These are phyloP conservation scores for Discostella stelligeroides DNA, from an alignment of 108 stramenopile species.

Conservation along the genomic window DNA sequence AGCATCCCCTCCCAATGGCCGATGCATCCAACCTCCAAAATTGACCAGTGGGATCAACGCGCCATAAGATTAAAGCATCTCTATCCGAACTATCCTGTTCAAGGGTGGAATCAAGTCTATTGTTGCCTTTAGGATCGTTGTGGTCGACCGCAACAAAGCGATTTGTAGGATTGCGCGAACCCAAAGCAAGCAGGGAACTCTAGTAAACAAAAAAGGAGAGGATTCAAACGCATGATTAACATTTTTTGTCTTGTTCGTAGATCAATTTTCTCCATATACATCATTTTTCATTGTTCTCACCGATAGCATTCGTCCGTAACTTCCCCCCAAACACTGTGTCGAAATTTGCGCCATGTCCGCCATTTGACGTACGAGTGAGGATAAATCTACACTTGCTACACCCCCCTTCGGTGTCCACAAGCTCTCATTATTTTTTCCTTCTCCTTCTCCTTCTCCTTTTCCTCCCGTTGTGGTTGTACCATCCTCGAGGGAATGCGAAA, in stretches of 20 bases:
- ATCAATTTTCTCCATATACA: too few relatives aligned
- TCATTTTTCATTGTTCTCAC: too few relatives aligned
- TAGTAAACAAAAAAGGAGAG: constrained; percentile 19
- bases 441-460: too few relatives aligned
- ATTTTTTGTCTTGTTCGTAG: too few relatives aligned
- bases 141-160: not conserved
- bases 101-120: too few relatives aligned
- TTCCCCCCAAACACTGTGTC: constrained; percentile 60
- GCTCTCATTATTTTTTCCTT: not conserved
- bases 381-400: constrained; percentile 26
- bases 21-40: constrained; percentile 77
- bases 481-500: constrained; percentile 46
- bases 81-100: too few relatives aligned
- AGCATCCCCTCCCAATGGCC: constrained; percentile 60
- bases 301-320: constrained; percentile 49
- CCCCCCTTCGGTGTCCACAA: constrained; percentile 19
- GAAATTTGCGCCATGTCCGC: constrained; percentile 73
- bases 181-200: constrained; percentile 64
- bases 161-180: constrained; percentile 25
- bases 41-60: constrained; percentile 83
- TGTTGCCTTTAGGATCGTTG: too few relatives aligned
- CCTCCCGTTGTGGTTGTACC: too few relatives aligned
- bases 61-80: constrained; percentile 53
- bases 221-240: too few relatives aligned
- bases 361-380: constrained; percentile 52